Evolutionary conservation across 495 filamentous ascomycete genomes (phyloP), one percentile per base, ranked within the genome.

Genomic region (Talaromyces nanjingensis): DNA sequence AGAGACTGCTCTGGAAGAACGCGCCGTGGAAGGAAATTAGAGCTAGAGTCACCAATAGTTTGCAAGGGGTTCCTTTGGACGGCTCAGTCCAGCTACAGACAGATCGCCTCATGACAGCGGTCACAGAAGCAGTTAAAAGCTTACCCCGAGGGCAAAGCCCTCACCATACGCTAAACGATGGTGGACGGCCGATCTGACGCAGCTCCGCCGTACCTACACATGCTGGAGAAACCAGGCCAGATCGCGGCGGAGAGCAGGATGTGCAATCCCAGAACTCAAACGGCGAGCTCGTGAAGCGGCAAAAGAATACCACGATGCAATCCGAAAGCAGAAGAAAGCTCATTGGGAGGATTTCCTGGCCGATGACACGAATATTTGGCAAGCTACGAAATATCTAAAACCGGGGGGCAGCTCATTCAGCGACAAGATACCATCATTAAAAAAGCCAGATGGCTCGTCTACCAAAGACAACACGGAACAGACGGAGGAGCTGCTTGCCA

Each of bases 1-100:
- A 67, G 22, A 58, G 68, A 67, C 68, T 74, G 27, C 66, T 72
- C 16, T 60, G 71, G 8, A 73, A 73, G 61, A 73, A 74, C 58
- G 71, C 70, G 20, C 68, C 62, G 63, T 75, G 63, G 69, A 70
- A 71, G 52, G 39, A 45, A 4, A 45, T 45, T 3, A 71, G 69
- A 68, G 63, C 66, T 34, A 71, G 66, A 64, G 68, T 69, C 20
- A 42, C 65, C 45, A 64, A 29, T 1, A 53, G 49, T 14, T 11
- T 45, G 4, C 7, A 45, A 8, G 16, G 1, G 1, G 11, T 11
- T n/a, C 39, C 39, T 5, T 8, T 2, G 14, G 14, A n/a, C 1
- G 39, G 39, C 16, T 11, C 39, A n/a, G 8, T 45, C 7, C 39
- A n/a, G 14, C 39, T 11, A 14, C 8, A n/a, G 16, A 45, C 39